These are phyloP conservation scores for Candida methanosorbosa DNA, from an alignment of 805 yeast species.

Conservation along the genomic window DNA sequence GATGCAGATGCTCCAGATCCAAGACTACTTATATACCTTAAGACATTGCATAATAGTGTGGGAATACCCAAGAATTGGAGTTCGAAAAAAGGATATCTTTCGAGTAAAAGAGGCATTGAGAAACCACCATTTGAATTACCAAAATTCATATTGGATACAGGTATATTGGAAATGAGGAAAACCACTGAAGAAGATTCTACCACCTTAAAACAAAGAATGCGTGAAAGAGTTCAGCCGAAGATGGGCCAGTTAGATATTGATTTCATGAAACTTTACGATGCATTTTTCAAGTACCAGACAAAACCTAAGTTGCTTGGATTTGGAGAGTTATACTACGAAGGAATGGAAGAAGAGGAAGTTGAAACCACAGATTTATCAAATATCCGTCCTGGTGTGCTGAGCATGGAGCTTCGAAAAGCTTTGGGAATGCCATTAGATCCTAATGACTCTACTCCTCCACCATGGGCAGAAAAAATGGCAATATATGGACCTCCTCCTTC, in stretches of 20 bases:
- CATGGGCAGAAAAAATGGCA: constrained; percentile 72
- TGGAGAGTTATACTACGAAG: constrained; percentile 81
- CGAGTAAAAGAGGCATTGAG: constrained; percentile 57
- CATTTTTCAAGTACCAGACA: constrained; percentile 75
- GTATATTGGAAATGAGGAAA: constrained; percentile 80
- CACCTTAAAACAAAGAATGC: constrained; percentile 59
- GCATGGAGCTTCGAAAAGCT: constrained; percentile 56
- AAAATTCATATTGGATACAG: constrained; percentile 67
- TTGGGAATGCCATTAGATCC: constrained; percentile 52
- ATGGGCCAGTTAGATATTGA: constrained; percentile 82
- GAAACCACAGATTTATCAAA: constrained; percentile 25
- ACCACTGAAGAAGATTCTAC: constrained; percentile 43
- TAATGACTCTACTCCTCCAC: constrained; percentile 43
- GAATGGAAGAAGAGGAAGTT: constrained; percentile 33
- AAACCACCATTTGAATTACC: constrained; percentile 74
- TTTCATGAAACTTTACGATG: constrained; percentile 71
- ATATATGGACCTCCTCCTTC: constrained; percentile 78
- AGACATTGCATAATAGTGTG: constrained; percentile 55
- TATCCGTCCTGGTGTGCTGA: constrained; percentile 57
- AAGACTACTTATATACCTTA: constrained; percentile 49
- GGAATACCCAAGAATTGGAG: constrained; percentile 87
- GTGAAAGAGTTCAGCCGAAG: constrained; percentile 85
- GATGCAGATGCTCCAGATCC: constrained; percentile 87
- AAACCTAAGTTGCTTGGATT: constrained; percentile 58
- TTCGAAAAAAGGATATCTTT: constrained; percentile 62